Base-by-base conservation (phyloP, 176 grass and related monocot species). In the Themeda triandra region DNA sequence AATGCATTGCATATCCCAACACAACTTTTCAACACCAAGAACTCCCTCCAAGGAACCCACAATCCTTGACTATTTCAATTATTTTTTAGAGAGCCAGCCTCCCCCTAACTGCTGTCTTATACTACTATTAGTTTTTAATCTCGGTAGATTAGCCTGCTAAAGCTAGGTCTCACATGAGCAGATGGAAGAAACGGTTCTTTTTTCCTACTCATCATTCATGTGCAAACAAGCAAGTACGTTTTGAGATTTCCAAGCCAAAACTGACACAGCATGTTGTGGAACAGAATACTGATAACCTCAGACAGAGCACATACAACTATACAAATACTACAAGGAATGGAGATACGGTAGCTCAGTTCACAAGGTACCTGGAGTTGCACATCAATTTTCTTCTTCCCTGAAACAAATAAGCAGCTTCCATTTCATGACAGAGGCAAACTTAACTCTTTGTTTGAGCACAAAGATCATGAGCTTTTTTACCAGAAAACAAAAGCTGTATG, bases 151-250 rank as follows among this genome's bases (percentile, higher is more conserved):
- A 81, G 77, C 77, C 39, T 76, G 71, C 59, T 69, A 49, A 69
- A 81, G 70, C 58, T 80, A 48, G 76, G 56, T 66, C 69, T 84
- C 23, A 67, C 82, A 84, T 80, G 82, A 84, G 36, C 44, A 56
- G 31, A 88, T 41, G 13, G 49, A 40, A 41, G 32, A 74, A 25
- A 11, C n/a, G 12, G 10, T 53, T 66, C 72, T 76, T 67, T 30
- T 29, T 80, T 74, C 77, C 33, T 41, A 80, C 77, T 73, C 68
- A 71, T 65, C 68, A 71, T 80, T 65, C 68, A 71, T 80, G 56
- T 40, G 63, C 12, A 59, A 25, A 25, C 56, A 59, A 80, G 15
- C 27, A n/a, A 51, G 30, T 40, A 49, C 8, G 39, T 17, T 28
- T 25, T 63, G 12, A 49, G 30, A 54, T 25, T 48, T 79, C 32